A percentile compares a stretch with the other conserved stretches of the same genome.
These are phyloP conservation scores for Paxillus ammoniavirescens DNA, from an alignment of 768 basidiomycete genomes.

Conservation along the genomic window DNA sequence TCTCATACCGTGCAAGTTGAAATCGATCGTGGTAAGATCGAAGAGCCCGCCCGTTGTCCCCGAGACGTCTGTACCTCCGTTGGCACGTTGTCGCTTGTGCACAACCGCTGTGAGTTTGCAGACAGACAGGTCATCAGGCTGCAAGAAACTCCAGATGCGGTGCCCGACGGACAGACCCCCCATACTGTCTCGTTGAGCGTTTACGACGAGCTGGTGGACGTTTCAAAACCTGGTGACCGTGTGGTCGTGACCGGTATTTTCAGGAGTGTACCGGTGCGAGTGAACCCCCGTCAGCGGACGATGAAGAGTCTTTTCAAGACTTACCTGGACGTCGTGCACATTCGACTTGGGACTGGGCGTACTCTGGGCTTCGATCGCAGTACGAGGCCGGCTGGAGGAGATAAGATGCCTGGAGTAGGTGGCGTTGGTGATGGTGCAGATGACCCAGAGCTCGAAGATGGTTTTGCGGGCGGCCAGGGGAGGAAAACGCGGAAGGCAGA, in stretches of 20 bases:
- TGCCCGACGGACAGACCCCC: slow-evolving; percentile 97
- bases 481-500: slow-evolving; percentile 55
- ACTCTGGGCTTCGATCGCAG: slow-evolving; percentile 75
- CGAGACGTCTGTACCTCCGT: slow-evolving; percentile 87
- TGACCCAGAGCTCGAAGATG: slow-evolving; percentile 56
- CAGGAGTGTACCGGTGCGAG: slow-evolving; percentile 91
- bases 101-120: slow-evolving; percentile 96
- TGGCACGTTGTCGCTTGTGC: slow-evolving; percentile 92
- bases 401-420: slow-evolving; percentile 67
- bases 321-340: slow-evolving; percentile 92
- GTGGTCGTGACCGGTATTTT: slow-evolving; percentile 91
- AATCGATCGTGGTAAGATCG: slow-evolving; percentile 97
- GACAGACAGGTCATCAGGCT: slow-evolving; percentile 94
- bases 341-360: slow-evolving; percentile 64
- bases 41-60: slow-evolving; percentile 88
- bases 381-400: slow-evolving; percentile 69
- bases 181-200: slow-evolving; percentile 96
- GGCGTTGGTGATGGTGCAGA: slow-evolving; percentile 70
- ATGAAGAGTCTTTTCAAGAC: slow-evolving; percentile 98
- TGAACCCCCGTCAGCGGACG: slow-evolving; percentile 87
- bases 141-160: slow-evolving; percentile 97
- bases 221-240: slow-evolving; percentile 94
- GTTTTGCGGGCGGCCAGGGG: slow-evolving; percentile 33
- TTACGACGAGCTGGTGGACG: slow-evolving; percentile 98
- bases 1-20: slow-evolving; percentile 97